Evolutionary conservation across 2,329 filamentous ascomycete species (phyloP), one percentile per base, ranked within the genome.

Genomic region (Capronia epimyces): DNA sequence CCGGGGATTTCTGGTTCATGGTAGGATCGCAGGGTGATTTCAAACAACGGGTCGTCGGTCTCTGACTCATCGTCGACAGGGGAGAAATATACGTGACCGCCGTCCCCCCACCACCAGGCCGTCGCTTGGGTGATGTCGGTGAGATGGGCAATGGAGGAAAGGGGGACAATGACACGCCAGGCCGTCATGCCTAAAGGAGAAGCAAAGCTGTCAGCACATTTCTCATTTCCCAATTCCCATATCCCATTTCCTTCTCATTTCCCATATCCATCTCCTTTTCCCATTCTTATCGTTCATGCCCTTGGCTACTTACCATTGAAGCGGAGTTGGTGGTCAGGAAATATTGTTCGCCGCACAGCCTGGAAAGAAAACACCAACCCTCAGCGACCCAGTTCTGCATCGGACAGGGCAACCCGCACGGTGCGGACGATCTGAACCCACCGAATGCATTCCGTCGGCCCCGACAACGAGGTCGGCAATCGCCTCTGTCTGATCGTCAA

Each of bases 381-480:
- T 13, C 6, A 7, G 2, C 13, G 16, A 25, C 6, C 29, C 20
- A 15, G 27, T 10, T 31, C 8, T 7, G 43, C 15, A 27, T n/a
- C n/a, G n/a, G n/a, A n/a, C n/a, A n/a, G n/a, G n/a, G n/a, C n/a
- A n/a, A n/a, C n/a, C n/a, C n/a, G 21, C n/a, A n/a, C n/a, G n/a
- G n/a, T n/a, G n/a, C n/a, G n/a, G n/a, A n/a, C n/a, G n/a, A n/a
- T n/a, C n/a, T n/a, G 18, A 46, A 46, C 46, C 10, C 56, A 67
- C 72, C 0, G 83, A 86, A 13, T 82, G 81, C 59, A 87, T 85
- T 4, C 82, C 82, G 61, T 86, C 82, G 3, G 81, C 80, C 7
- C 81, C 82, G 40, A 86, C 62, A 44, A 85, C 71, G n/a, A 84
- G 67, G 52, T 85, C 81, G 62, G 83, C 80, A 22, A 69, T 68